Evolutionary conservation across 345 rosid species (phyloP).

Genomic region (Dimocarpus longan): DNA sequence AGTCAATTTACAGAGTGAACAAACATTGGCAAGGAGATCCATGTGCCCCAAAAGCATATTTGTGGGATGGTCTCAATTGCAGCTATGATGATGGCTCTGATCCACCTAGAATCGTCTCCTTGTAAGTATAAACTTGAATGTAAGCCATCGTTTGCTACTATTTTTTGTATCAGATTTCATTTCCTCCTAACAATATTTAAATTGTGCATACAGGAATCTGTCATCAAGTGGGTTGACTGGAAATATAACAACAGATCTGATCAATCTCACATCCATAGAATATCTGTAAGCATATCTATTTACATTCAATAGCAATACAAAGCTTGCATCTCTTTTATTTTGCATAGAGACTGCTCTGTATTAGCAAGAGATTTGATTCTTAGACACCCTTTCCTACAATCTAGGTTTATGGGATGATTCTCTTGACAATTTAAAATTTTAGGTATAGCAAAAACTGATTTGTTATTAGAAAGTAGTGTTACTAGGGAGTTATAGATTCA

Average conservation of each 20-base stretch:
- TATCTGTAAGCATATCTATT: slow-evolving; percentile 21
- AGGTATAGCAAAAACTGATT: too few relatives aligned
- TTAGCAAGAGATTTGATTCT: too few relatives aligned
- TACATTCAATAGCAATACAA: neutral
- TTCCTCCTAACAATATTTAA: neutral
- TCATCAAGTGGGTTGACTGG: slow-evolving; percentile 23
- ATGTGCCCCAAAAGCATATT: neutral
- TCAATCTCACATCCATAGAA: slow-evolving; percentile 20
- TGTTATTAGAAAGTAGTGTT: too few relatives aligned
- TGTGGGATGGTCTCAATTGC: neutral
- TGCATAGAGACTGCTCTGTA: too few relatives aligned
- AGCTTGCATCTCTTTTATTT: too few relatives aligned
- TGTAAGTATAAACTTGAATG: neutral
- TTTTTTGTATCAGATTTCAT: neutral
- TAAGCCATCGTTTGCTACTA: neutral
- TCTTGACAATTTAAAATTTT: too few relatives aligned
- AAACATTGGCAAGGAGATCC: slow-evolving; percentile 1
- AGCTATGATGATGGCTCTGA: neutral
- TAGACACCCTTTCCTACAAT: too few relatives aligned
- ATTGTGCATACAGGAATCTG: slow-evolving; percentile 22
- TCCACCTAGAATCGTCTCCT: neutral
- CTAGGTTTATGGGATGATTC: too few relatives aligned
- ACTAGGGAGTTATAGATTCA: too few relatives aligned
- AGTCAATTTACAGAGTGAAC: neutral
- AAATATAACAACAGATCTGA: slow-evolving; percentile 16